phyloP scores from a whole-genome alignment of 371 early-diverging fungal genomes.

The Haplosporangium sp. region DNA sequence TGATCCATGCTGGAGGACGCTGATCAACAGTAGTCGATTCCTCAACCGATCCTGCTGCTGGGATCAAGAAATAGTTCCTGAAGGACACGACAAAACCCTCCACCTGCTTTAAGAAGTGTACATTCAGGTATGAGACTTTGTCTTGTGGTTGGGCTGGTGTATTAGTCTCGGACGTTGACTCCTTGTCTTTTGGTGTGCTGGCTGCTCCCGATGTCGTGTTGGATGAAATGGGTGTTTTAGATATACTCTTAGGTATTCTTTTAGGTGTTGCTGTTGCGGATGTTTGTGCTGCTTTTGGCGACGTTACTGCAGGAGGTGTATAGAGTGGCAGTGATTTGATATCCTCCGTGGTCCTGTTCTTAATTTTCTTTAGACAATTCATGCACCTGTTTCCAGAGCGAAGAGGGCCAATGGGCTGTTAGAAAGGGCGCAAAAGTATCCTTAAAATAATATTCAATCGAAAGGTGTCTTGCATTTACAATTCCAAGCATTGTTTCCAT shows the following conservation, averaged over 20 bases:
- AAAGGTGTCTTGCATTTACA: no score
- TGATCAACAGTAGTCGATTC: neutral
- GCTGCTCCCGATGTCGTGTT: neutral
- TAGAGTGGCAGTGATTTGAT: slow-evolving; percentile 38
- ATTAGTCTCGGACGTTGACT: slow-evolving; percentile 2
- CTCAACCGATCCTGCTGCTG: slow-evolving; percentile 6
- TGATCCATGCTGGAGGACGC: slow-evolving; percentile 26
- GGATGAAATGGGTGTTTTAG: slow-evolving; percentile 8
- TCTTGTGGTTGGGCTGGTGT: slow-evolving; percentile 15
- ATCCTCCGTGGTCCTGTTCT: slow-evolving; percentile 41
- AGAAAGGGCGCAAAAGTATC: no score
- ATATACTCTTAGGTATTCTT: slow-evolving; percentile 20
- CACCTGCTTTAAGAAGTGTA: slow-evolving; percentile 33
- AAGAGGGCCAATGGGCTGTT: no score
- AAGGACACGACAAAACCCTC: slow-evolving; percentile 43
- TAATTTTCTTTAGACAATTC: slow-evolving; percentile 28
- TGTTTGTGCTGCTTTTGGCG: slow-evolving; percentile 21
- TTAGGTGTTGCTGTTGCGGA: slow-evolving; percentile 19
- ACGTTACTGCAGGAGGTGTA: slow-evolving; percentile 8
- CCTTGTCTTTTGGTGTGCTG: slow-evolving; percentile 12
- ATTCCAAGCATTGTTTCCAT: slow-evolving; percentile 61
- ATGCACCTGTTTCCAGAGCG: slow-evolving; percentile 28
- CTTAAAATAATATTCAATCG: no score
- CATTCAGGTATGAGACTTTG: slow-evolving; percentile 41
- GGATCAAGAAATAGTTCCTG: slow-evolving; percentile 32